A percentile compares a stretch with the other conserved stretches of the same genome.
Conservation (phyloP, 805 yeast genomes). For the Myxozyma lipomycoides region DNA sequence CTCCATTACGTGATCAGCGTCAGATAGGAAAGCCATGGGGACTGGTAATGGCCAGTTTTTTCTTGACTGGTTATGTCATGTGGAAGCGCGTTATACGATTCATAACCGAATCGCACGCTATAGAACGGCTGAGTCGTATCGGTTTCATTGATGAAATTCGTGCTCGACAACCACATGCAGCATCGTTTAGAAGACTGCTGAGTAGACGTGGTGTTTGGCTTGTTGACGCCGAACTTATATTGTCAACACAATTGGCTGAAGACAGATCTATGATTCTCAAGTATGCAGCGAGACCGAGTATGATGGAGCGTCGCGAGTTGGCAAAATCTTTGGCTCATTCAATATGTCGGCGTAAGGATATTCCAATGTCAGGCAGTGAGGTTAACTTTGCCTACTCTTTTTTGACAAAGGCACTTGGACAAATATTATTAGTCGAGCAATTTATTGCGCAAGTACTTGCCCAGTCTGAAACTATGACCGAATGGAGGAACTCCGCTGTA, state of each 20-base stretch:
- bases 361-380: conserved; percentile 1
- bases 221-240: conserved; percentile 16
- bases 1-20: background rate
- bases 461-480: background rate
- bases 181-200: conserved; percentile 4
- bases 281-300: conserved; percentile 2
- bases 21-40: background rate
- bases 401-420: conserved; percentile 8
- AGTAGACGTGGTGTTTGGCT: conserved; percentile 26
- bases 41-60: background rate
- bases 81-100: conserved; percentile 16
- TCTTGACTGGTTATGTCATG: conserved; percentile 5
- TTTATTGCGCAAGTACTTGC: conserved; percentile 4
- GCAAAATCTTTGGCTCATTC: conserved; percentile 14
- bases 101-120: conserved; percentile 9
- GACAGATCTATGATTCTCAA: conserved; percentile 8
- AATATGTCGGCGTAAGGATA: conserved; percentile 20
- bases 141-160: conserved; percentile 17
- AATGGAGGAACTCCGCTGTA: background rate
- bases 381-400: conserved; percentile 6
- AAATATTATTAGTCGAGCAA: conserved; percentile 11
- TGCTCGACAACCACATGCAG: background rate
- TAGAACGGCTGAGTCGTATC: conserved; percentile 19
- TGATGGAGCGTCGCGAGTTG: conserved; percentile 5
- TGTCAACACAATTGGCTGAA: conserved; percentile 18